A percentile compares a stretch with the other conserved stretches of the same genome.
phyloP scores from a whole-genome alignment of 495 filamentous ascomycete species.

The Umbilicaria muhlenbergii region DNA sequence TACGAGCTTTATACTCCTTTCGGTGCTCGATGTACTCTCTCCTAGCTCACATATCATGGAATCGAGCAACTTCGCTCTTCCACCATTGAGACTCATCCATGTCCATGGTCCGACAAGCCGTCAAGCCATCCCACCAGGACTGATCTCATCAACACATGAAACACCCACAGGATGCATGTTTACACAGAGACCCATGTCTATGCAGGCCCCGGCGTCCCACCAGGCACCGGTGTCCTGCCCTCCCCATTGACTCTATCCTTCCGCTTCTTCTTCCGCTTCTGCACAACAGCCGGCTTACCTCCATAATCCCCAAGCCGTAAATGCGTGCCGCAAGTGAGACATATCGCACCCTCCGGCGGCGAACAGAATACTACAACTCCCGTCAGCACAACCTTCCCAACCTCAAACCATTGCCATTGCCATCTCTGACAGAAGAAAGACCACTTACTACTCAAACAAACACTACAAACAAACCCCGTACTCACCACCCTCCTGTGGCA shows the following conservation, averaged over 20 bases:
- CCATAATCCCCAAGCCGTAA: conserved; percentile 64
- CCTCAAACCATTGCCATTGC: background rate
- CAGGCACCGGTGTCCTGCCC: conserved; percentile 5
- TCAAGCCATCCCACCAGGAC: too few relatives aligned
- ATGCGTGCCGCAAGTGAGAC: conserved; percentile 81
- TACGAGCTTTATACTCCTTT: too few relatives aligned
- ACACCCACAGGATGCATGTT: too few relatives aligned
- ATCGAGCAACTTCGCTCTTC: too few relatives aligned
- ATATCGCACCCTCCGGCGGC: conserved; percentile 48
- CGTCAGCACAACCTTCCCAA: background rate
- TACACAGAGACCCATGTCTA: background rate
- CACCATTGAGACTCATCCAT: too few relatives aligned
- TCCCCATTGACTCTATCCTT: conserved; percentile 28
- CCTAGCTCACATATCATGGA: too few relatives aligned
- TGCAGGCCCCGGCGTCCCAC: background rate
- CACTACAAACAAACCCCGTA: conserved; percentile 85
- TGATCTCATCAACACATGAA: too few relatives aligned
- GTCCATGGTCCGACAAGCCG: too few relatives aligned
- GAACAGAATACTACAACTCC: conserved; percentile 40
- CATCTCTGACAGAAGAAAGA: background rate
- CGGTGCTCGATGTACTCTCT: too few relatives aligned
- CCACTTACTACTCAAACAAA: conserved; percentile 70
- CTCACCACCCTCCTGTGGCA: conserved; percentile 87
- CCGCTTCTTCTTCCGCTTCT: conserved; percentile 55
- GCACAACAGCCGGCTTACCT: conserved; percentile 57